phyloP scores from a whole-genome alignment of 192 early-diverging fungal species.

The Chytriomyces confervae region DNA sequence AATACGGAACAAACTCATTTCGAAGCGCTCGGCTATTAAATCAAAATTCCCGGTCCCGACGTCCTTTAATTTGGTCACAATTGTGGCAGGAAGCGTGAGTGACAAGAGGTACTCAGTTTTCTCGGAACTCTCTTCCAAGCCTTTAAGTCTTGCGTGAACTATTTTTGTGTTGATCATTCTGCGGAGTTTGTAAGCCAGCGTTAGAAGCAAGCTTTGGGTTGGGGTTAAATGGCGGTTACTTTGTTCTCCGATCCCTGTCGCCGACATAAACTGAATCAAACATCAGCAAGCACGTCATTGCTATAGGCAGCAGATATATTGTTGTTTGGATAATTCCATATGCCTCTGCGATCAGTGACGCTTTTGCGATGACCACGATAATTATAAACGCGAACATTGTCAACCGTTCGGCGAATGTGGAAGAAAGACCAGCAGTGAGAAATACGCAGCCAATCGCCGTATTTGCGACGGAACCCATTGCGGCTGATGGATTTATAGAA shows the following conservation, averaged over 20 bases:
- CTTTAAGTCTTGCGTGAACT: slow-evolving; percentile 45
- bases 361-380: slow-evolving; percentile 9
- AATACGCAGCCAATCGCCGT: not conserved
- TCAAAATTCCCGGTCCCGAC: slow-evolving; percentile 49
- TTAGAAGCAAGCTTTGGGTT: not conserved
- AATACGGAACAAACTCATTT: slow-evolving; percentile 26
- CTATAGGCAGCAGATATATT: slow-evolving; percentile 31
- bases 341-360: not conserved
- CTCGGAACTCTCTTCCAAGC: slow-evolving; percentile 42
- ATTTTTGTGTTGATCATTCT: slow-evolving; percentile 53
- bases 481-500: not conserved
- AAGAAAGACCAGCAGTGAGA: slow-evolving; percentile 36
- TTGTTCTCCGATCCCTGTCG: slow-evolving; percentile 37
- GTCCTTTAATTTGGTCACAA: slow-evolving; percentile 53
- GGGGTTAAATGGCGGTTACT: not conserved
- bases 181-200: not conserved
- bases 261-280: slow-evolving; percentile 15
- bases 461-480: slow-evolving; percentile 26
- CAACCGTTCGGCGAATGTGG: slow-evolving; percentile 25
- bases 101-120: slow-evolving; percentile 57
- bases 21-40: slow-evolving; percentile 52
- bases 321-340: not conserved
- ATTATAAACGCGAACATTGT: not conserved
- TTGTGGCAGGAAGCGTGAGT: slow-evolving; percentile 48
- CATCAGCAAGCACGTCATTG: slow-evolving; percentile 9